phyloP scores from a whole-genome alignment of 495 filamentous ascomycete genomes.

The Penicillium silybi region DNA sequence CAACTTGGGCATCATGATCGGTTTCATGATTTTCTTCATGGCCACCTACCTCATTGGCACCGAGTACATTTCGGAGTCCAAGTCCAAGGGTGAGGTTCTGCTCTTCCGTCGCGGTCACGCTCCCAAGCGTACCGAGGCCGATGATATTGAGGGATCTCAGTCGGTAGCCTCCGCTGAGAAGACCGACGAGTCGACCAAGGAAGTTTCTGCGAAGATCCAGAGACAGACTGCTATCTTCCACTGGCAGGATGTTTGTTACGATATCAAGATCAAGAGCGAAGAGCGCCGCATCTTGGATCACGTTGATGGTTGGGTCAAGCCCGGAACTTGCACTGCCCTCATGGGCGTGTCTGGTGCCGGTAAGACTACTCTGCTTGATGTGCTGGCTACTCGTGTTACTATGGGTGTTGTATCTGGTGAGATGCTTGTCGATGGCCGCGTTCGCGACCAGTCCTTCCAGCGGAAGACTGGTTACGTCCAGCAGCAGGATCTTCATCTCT shows the following conservation, averaged over 20 bases:
- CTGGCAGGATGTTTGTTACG: constrained; percentile 77
- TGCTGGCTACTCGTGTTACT: constrained; percentile 42
- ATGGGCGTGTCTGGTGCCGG: constrained; percentile 59
- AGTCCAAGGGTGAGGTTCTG: constrained; percentile 51
- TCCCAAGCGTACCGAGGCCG: constrained; percentile 18
- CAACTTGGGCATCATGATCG: constrained; percentile 67
- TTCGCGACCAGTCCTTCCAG: constrained; percentile 71
- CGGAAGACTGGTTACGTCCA: constrained; percentile 94
- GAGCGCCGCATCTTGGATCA: constrained; percentile 57
- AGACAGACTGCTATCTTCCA: constrained; percentile 66
- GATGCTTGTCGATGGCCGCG: constrained; percentile 49
- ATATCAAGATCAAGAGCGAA: constrained; percentile 59
- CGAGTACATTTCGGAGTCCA: constrained; percentile 46
- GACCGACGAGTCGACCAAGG: constrained; percentile 37
- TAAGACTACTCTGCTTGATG: constrained; percentile 52
- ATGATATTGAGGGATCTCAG: constrained; percentile 30
- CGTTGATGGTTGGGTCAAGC: constrained; percentile 63
- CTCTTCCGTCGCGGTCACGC: constrained; percentile 47
- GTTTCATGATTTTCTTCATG: constrained; percentile 62
- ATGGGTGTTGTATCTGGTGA: constrained; percentile 49
- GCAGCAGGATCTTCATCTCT: constrained; percentile 86
- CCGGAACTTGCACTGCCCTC: constrained; percentile 60
- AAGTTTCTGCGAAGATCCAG: constrained; percentile 46
- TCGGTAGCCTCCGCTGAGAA: constrained; percentile 33
- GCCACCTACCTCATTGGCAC: constrained; percentile 41